These are phyloP conservation scores for Colletotrichum falcatum DNA, from an alignment of 2,329 filamentous ascomycete genomes.

Conservation along the genomic window DNA sequence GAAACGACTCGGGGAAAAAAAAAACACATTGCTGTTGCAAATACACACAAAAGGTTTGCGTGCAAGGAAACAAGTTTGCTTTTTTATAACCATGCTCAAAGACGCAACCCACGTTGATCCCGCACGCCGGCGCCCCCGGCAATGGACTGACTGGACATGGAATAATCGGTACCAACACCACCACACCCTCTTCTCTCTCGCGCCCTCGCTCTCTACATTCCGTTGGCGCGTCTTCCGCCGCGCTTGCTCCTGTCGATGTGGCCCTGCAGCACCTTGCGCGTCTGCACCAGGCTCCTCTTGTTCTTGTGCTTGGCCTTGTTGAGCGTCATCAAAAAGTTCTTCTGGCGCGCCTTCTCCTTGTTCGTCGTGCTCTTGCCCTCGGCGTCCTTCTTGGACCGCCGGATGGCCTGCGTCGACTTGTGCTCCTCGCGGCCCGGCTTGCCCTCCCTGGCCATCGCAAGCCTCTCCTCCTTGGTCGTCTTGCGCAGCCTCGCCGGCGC, in stretches of 20 bases:
- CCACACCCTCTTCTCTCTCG: too few relatives aligned
- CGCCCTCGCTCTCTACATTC: constrained; percentile 20
- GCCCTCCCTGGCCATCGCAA: constrained; percentile 85
- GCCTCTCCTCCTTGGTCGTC: constrained; percentile 88
- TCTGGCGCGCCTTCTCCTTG: constrained; percentile 94
- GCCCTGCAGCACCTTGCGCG: constrained; percentile 80
- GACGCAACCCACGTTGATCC: constrained; percentile 1
- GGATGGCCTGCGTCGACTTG: constrained; percentile 85
- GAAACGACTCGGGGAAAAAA: too few relatives aligned
- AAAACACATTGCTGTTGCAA: too few relatives aligned
- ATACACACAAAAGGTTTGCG: not conserved
- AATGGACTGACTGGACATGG: not conserved
- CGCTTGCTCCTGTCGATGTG: constrained; percentile 87
- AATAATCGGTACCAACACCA: not conserved
- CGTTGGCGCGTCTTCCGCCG: constrained; percentile 84
- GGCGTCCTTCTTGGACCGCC: constrained; percentile 86
- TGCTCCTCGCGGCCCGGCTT: constrained; percentile 83
- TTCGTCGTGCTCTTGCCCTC: constrained; percentile 98
- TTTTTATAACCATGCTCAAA: not conserved
- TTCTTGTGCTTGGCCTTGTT: constrained; percentile 96
- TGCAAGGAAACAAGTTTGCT: not conserved
- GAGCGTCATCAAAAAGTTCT: constrained; percentile 99
- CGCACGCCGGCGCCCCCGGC: not conserved
- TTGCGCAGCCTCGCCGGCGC: constrained; percentile 85
- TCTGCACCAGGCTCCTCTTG: constrained; percentile 92